Conservation (phyloP, 116 monocot species). For the Zostera marina region DNA sequence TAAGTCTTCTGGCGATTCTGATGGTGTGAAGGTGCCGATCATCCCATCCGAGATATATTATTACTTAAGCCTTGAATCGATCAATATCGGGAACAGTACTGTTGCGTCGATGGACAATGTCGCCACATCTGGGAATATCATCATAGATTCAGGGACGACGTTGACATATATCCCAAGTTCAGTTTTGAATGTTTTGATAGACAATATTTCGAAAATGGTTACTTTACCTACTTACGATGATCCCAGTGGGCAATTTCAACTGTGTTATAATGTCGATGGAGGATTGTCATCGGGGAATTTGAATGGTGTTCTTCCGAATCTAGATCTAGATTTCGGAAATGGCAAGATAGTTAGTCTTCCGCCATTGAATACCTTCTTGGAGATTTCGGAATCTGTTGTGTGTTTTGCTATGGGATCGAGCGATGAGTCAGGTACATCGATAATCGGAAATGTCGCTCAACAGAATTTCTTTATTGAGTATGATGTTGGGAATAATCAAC, state of each 20-base stretch:
- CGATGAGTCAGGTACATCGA: background rate
- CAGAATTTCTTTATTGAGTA: slow-evolving; percentile 40
- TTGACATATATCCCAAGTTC: slow-evolving; percentile 13
- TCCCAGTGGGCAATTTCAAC: slow-evolving; percentile 1
- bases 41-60: slow-evolving; percentile 10
- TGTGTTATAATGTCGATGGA: slow-evolving; percentile 19
- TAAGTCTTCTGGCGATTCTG: background rate
- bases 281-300: too few relatives aligned
- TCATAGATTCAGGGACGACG: slow-evolving; percentile 50
- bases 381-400: background rate
- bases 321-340: slow-evolving; percentile 18
- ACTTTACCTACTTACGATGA: slow-evolving; percentile 4
- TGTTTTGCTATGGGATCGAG: slow-evolving; percentile 10
- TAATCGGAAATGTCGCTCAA: slow-evolving; percentile 40
- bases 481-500: slow-evolving; percentile 15
- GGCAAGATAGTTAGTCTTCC: slow-evolving; percentile 15
- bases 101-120: background rate
- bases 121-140: slow-evolving; percentile 9
- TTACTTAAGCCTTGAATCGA: slow-evolving; percentile 11
- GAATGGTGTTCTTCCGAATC: slow-evolving; percentile 15
- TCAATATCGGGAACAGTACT: slow-evolving; percentile 7
- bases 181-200: background rate
- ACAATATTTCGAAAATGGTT: background rate
- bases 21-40: too few relatives aligned
- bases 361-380: slow-evolving; percentile 19